phyloP scores from a whole-genome alignment of 768 basidiomycete species.

The Rhodotorula babjevae region DNA sequence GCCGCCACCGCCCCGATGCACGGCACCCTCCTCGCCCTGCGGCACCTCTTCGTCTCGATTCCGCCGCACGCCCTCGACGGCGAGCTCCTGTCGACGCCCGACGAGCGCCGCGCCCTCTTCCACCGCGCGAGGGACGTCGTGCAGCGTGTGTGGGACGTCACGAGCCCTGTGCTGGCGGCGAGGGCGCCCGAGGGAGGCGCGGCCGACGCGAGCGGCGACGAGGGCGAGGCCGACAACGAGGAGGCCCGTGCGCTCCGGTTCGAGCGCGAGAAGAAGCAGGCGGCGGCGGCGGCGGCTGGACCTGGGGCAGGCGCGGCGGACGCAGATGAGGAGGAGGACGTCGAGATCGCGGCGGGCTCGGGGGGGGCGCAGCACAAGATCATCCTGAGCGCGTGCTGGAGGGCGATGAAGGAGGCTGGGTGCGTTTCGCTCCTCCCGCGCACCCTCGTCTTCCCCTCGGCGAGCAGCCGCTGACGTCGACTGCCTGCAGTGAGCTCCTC shows the following conservation, averaged over 20 bases:
- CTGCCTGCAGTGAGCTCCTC: constrained; percentile 25
- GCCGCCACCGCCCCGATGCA: constrained; percentile 30
- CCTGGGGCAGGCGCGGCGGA: neutral
- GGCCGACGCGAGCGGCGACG: constrained; percentile 29
- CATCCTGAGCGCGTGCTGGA: constrained; percentile 35
- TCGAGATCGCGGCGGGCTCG: neutral
- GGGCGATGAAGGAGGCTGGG: constrained; percentile 38
- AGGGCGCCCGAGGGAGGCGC: constrained; percentile 13
- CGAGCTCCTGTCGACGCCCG: neutral
- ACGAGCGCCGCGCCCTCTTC: constrained; percentile 23
- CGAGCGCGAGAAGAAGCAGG: constrained; percentile 1
- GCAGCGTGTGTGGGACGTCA: constrained; percentile 34
- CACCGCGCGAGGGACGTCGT: constrained; percentile 26
- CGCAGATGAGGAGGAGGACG: neutral
- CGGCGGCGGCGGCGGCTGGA: neutral
- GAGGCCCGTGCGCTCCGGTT: constrained; percentile 35
- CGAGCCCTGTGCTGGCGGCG: constrained; percentile 25
- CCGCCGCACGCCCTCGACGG: constrained; percentile 9
- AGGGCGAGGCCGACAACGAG: constrained; percentile 33
- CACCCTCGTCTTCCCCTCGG: rapidly evolving
- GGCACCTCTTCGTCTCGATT: constrained; percentile 37
- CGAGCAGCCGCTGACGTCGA: neutral
- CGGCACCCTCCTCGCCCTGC: constrained; percentile 36
- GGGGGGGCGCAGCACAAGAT: constrained; percentile 36
- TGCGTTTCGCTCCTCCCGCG: neutral